These are phyloP conservation scores for Cymbopogon citratus DNA, from an alignment of 176 grass and related monocot species.

Conservation along the genomic window DNA sequence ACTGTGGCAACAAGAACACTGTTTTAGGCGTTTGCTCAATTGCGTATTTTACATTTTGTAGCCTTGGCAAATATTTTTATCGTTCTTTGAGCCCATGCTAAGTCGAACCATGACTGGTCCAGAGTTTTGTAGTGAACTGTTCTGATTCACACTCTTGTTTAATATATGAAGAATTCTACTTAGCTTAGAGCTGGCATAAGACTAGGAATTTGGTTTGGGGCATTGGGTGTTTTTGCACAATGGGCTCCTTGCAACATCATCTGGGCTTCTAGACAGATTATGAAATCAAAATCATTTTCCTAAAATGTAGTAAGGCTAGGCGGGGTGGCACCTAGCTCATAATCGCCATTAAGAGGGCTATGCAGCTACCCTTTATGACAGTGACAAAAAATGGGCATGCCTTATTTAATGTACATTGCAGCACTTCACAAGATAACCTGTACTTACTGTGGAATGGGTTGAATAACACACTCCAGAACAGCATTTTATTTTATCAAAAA, in stretches of 20 bases:
- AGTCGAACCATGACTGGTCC: not conserved
- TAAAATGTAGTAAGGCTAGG: not conserved
- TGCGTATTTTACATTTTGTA: not conserved
- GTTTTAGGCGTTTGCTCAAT: not conserved
- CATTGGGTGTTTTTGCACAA: not conserved
- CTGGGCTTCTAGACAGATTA: not conserved
- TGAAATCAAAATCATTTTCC: not conserved
- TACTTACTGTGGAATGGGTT: conserved; percentile 12
- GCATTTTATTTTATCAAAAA: not conserved
- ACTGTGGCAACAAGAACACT: not conserved
- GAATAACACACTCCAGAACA: not conserved
- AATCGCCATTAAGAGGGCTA: not conserved
- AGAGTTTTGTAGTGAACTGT: not conserved
- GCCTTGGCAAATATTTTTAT: not conserved
- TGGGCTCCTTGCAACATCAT: not conserved
- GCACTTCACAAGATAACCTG: not conserved
- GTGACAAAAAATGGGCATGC: not conserved
- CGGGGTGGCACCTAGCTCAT: not conserved
- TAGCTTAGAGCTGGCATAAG: conserved; percentile 8
- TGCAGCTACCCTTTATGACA: not conserved
- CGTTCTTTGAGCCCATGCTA: not conserved
- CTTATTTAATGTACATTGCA: not conserved
- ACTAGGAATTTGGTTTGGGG: conserved; percentile 14
- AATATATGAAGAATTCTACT: conserved; percentile 8
- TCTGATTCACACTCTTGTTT: not conserved